Evolutionary conservation across 805 yeast species (phyloP).

Genomic region (Myxozyma lipomycoides): DNA sequence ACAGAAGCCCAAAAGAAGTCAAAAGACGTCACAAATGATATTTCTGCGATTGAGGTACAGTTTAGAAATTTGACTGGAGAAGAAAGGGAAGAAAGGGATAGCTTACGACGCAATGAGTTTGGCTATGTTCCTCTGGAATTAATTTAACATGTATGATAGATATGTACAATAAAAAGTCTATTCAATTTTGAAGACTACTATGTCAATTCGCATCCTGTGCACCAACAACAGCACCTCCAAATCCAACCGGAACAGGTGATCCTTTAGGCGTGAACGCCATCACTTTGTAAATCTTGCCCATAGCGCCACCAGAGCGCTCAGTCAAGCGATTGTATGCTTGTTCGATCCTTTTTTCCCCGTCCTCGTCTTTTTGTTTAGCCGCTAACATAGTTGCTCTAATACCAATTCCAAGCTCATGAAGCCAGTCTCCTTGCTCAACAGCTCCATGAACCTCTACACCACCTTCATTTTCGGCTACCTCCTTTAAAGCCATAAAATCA

Average conservation of each 20-base stretch:
- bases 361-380: slow-evolving; percentile 42
- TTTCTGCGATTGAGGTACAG: slow-evolving; percentile 58
- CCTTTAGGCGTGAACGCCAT: slow-evolving; percentile 55
- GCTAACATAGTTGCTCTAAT: slow-evolving; percentile 53
- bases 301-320: slow-evolving; percentile 54
- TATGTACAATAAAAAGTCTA: not conserved
- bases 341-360: slow-evolving; percentile 51
- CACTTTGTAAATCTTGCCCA: slow-evolving; percentile 78
- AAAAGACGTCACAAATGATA: slow-evolving; percentile 52
- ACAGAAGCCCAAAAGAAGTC: slow-evolving; percentile 42
- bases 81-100: slow-evolving; percentile 67
- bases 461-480: slow-evolving; percentile 35
- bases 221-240: slow-evolving; percentile 40
- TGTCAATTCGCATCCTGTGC: slow-evolving; percentile 5
- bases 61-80: slow-evolving; percentile 69
- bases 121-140: slow-evolving; percentile 15
- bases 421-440: slow-evolving; percentile 73
- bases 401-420: slow-evolving; percentile 70
- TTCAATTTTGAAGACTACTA: too few relatives aligned
- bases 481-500: slow-evolving; percentile 60
- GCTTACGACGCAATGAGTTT: slow-evolving; percentile 47
- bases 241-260: slow-evolving; percentile 49
- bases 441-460: slow-evolving; percentile 49
- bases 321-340: slow-evolving; percentile 60
- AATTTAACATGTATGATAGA: slow-evolving; percentile 3